phyloP scores from a whole-genome alignment of 176 grass and related monocot species.

The Oryza coarctata region DNA sequence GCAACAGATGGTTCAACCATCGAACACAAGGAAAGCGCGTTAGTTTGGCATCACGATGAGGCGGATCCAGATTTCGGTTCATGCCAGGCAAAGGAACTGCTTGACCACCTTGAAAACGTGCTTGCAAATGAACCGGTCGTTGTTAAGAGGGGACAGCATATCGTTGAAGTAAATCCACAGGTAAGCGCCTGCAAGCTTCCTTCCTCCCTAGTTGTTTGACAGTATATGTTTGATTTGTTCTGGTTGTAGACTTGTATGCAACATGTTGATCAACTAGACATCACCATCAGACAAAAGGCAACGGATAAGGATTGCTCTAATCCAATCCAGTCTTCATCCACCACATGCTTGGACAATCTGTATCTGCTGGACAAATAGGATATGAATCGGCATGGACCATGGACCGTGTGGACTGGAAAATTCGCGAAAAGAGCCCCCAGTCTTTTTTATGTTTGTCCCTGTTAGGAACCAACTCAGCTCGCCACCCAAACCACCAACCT shows the following conservation, averaged over 20 bases:
- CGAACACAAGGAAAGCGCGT: constrained; percentile 74
- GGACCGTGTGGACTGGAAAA: constrained; percentile 27
- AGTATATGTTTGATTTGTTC: constrained; percentile 11
- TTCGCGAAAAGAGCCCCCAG: neutral
- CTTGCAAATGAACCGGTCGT: constrained; percentile 89
- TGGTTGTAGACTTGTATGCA: constrained; percentile 21
- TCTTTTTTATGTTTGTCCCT: constrained; percentile 7
- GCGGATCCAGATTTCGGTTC: constrained; percentile 93
- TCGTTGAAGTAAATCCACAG: constrained; percentile 95
- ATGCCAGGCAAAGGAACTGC: constrained; percentile 91
- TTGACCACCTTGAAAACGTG: constrained; percentile 87
- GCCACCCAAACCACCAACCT: constrained; percentile 12
- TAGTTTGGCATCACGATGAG: constrained; percentile 88
- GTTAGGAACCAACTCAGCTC: constrained; percentile 1
- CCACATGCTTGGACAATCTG: constrained; percentile 31
- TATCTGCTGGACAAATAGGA: constrained; percentile 33
- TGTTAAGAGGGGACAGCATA: constrained; percentile 88
- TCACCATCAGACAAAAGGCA: constrained; percentile 50
- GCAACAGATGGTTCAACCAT: constrained; percentile 72
- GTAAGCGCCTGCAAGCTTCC: constrained; percentile 44
- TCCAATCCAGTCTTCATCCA: constrained; percentile 52
- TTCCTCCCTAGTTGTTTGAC: neutral
- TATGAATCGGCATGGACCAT: constrained; percentile 52
- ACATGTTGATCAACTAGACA: constrained; percentile 32
- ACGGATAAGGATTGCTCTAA: constrained; percentile 54